Conservation (phyloP, 2,329 filamentous ascomycete species). For the Fusarium sp. region DNA sequence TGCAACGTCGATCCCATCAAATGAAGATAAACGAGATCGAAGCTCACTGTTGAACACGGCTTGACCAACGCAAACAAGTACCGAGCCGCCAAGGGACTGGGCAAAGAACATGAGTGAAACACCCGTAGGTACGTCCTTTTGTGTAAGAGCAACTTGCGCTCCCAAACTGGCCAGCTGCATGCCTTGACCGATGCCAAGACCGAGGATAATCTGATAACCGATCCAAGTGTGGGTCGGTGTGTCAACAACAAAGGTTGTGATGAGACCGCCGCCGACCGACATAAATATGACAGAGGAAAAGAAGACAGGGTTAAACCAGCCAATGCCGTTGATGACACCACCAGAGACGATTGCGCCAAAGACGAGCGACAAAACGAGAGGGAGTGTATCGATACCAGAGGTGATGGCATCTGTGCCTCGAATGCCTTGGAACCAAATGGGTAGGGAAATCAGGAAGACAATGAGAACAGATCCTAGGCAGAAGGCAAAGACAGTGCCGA, state of each 20-base stretch:
- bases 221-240: constrained; percentile 9
- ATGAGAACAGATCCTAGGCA: constrained; percentile 16
- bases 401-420: constrained; percentile 9
- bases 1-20: not conserved
- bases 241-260: constrained; percentile 2
- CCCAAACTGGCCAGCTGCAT: constrained; percentile 16
- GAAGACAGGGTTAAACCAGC: constrained; percentile 15
- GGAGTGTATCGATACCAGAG: constrained; percentile 6
- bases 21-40: not conserved
- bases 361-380: constrained; percentile 1
- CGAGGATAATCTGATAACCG: constrained; percentile 13
- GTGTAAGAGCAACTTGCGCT: not conserved
- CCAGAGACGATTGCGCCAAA: constrained; percentile 15
- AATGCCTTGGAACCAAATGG: constrained; percentile 12
- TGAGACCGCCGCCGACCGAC: constrained; percentile 11
- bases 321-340: constrained; percentile 10
- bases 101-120: constrained; percentile 16
- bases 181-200: constrained; percentile 10
- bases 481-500: constrained; percentile 11
- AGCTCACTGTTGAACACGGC: constrained; percentile 15
- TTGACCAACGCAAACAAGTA: constrained; percentile 15
- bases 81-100: constrained; percentile 11
- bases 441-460: constrained; percentile 3
- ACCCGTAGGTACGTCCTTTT: constrained; percentile 1
- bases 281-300: constrained; percentile 14